Percentiles rank a stretch among this genome's conserved stretches.
Evolutionary conservation across 2,329 filamentous ascomycete species (phyloP).

Genomic region (Didymella segeticola): DNA sequence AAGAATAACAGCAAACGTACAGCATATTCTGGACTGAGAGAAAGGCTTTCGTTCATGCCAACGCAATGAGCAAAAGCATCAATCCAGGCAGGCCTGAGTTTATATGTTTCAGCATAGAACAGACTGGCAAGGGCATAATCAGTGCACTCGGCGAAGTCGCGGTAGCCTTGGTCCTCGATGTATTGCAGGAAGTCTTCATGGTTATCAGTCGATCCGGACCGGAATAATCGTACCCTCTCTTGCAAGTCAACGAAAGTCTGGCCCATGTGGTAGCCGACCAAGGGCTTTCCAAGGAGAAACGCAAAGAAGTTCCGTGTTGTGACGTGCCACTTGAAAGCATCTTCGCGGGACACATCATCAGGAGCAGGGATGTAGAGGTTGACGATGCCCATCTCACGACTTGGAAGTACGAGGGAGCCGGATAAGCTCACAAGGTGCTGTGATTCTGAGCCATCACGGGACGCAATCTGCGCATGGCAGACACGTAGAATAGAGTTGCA

Average conservation of each 20-base stretch:
- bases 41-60: slow-evolving; percentile 73
- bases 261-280: slow-evolving; percentile 73
- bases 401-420: slow-evolving; percentile 50
- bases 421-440: slow-evolving; percentile 24
- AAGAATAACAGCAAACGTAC: slow-evolving; percentile 51
- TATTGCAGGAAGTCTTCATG: slow-evolving; percentile 69
- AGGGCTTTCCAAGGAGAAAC: slow-evolving; percentile 68
- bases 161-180: slow-evolving; percentile 72
- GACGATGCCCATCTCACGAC: slow-evolving; percentile 41
- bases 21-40: slow-evolving; percentile 65
- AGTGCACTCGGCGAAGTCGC: slow-evolving; percentile 69
- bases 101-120: slow-evolving; percentile 71
- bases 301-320: slow-evolving; percentile 79
- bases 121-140: slow-evolving; percentile 73
- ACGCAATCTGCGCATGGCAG: slow-evolving; percentile 46
- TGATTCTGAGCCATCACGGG: slow-evolving; percentile 17
- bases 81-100: slow-evolving; percentile 70
- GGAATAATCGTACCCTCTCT: slow-evolving; percentile 68
- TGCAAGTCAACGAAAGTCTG: slow-evolving; percentile 69
- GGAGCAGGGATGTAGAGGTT: slow-evolving; percentile 77
- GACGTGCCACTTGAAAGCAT: slow-evolving; percentile 68
- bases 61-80: slow-evolving; percentile 79
- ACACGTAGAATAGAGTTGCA: slow-evolving; percentile 67
- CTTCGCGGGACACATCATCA: slow-evolving; percentile 57
- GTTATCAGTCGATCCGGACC: slow-evolving; percentile 62